These are phyloP conservation scores for Phytophthora litchii DNA, from an alignment of 352 stramenopile species.

Conservation along the genomic window DNA sequence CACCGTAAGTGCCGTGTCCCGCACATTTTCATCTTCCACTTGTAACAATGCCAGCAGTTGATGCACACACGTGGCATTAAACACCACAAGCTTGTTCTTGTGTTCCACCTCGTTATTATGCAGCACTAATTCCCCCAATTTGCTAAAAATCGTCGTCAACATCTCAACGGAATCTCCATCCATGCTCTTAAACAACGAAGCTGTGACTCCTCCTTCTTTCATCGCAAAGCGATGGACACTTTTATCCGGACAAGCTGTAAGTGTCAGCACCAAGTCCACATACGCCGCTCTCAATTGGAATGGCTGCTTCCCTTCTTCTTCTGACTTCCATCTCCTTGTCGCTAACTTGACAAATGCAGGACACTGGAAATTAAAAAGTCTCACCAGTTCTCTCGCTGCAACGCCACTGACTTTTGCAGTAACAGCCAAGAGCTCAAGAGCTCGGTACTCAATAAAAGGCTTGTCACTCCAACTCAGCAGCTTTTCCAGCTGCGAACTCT, in stretches of 20 bases:
- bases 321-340: constrained; percentile 54
- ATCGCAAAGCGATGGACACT: constrained; percentile 83
- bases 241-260: constrained; percentile 68
- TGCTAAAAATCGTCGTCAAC: constrained; percentile 50
- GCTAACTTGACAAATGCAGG: constrained; percentile 65
- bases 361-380: constrained; percentile 83
- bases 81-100: constrained; percentile 66
- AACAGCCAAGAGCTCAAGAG: constrained; percentile 60
- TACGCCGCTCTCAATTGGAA: constrained; percentile 78
- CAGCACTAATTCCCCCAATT: constrained; percentile 59
- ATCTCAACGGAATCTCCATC: constrained; percentile 71
- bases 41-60: constrained; percentile 76
- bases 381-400: constrained; percentile 70
- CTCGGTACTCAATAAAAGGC: constrained; percentile 74
- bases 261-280: constrained; percentile 62
- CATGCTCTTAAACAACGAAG: constrained; percentile 79
- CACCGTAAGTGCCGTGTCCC: constrained; percentile 42
- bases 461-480: constrained; percentile 87
- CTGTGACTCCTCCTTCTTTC: constrained; percentile 69
- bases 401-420: constrained; percentile 49
- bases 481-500: constrained; percentile 68
- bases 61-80: constrained; percentile 65
- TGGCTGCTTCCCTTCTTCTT: constrained; percentile 24
- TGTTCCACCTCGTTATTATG: constrained; percentile 53
- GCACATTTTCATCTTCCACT: constrained; percentile 53